Evolutionary conservation across 2,329 filamentous ascomycete species (phyloP), one percentile per base, ranked within the genome.

Genomic region (Pseudogymnoascus sp.): DNA sequence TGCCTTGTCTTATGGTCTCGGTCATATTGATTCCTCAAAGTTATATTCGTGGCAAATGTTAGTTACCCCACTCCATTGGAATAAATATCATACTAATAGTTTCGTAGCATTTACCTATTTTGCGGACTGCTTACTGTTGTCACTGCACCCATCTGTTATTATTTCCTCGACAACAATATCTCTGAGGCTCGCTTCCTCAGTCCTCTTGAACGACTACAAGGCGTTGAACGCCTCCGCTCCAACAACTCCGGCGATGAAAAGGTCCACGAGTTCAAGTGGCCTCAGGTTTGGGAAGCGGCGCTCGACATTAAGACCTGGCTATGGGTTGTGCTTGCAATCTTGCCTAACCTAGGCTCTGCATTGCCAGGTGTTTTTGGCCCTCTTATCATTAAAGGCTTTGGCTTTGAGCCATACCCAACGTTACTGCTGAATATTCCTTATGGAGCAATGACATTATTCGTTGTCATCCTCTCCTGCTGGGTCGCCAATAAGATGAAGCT

Each of bases 401-500:
- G 77, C 4, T 78, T 74, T 60, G 71, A 70, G 9, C 73, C 69
- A 31, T 78, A 77, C 65, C 68, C 73, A 4, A 74, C 76, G 0
- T 77, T 78, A 11, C 70, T 79, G 4, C 76, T 78, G 59, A 77
- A 75, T 62, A 74, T 78, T 31, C 76, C 77, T 0, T 76, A 76
- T 5, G 76, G 76, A 0, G 80, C 79, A 0, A 72, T 88, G 6
- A 86, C 89, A 71, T 76, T 83, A 31, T 69, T 85, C 10, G 75
- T 86, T 60, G 86, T 89, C 64, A 73, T 89, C 1, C 70, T 82
- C 7, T 78, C 80, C 0, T 85, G 85, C 0, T 88, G 79, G 67
- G 77, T 84, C 0, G 84, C 84, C 0, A 80, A 84, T 63, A 82
- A 78, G 13, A 80, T 80, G 38, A 79, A 79, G 0, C 70, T 83